phyloP scores from a whole-genome alignment of 352 stramenopile species.

The Pythium scleroteichum region DNA sequence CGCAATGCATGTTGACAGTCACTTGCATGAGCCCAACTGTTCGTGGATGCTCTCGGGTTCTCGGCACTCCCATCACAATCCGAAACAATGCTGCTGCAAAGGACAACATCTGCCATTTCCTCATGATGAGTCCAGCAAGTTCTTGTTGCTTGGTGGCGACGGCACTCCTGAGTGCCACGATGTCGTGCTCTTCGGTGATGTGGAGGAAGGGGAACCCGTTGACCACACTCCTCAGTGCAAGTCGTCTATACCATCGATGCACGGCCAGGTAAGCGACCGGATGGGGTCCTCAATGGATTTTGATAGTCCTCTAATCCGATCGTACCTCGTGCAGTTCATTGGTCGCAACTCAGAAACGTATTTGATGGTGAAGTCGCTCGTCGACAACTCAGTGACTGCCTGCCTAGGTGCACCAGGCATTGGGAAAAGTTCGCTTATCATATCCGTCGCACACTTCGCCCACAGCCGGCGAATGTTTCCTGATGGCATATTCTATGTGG shows the following conservation, averaged over 20 bases:
- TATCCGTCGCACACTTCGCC: conserved; percentile 79
- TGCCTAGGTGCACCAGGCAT: conserved; percentile 77
- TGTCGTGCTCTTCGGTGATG: conserved; percentile 70
- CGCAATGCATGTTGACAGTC: background rate
- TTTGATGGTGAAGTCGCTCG: conserved; percentile 72
- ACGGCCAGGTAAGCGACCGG: conserved; percentile 44
- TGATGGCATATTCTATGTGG: conserved; percentile 83
- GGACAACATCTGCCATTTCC: conserved; percentile 60
- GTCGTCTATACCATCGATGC: conserved; percentile 81
- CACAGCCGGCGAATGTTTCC: conserved; percentile 77
- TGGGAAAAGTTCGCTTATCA: conserved; percentile 80
- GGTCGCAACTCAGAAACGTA: conserved; percentile 80
- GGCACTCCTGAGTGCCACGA: conserved; percentile 45
- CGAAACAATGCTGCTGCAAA: conserved; percentile 78
- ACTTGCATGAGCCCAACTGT: conserved; percentile 73
- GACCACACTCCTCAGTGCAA: conserved; percentile 72
- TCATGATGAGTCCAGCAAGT: conserved; percentile 85
- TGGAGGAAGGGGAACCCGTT: conserved; percentile 53
- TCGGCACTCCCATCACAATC: conserved; percentile 65
- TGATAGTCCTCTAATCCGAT: no score
- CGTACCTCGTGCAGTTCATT: conserved; percentile 50
- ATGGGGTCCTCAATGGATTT: background rate
- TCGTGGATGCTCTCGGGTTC: conserved; percentile 66
- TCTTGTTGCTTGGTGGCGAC: conserved; percentile 56
- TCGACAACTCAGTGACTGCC: conserved; percentile 69